Evolutionary conservation across 2,329 filamentous ascomycete genomes (phyloP), one percentile per base, ranked within the genome.

Genomic region (Fusarium nematophilum): DNA sequence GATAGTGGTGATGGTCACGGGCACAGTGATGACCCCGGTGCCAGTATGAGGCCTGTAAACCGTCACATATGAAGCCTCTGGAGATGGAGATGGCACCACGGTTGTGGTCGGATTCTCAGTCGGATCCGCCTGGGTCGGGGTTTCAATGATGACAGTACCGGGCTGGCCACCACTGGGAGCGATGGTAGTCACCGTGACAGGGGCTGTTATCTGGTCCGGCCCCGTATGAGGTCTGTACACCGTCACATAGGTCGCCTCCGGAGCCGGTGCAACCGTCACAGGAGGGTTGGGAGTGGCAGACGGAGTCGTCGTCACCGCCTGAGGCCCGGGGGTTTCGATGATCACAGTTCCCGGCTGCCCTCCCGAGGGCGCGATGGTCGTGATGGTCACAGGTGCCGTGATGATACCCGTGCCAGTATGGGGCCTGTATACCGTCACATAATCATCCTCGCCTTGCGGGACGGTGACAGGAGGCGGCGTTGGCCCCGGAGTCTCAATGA

Each of bases 261-360:
- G 38, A 9, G 10, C 38, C 29, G 38, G 38, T 9, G 33, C 15
- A 9, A 36, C 14, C 7, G 33, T 36, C 14, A 36, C 33, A 15
- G 33, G 54, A 34, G 58, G 53, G 33, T 49, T 47, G 3, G 21
- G 9, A 6, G 48, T 38, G 18, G 38, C 43, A 7, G 44, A 26
- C 5, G 42, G 36, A 10, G 53, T 37, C 6, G 49, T 53, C 4
- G 33, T 47, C 10, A 30, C 27, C 3, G 58, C 25, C 29, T 62
- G 58, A 1, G 45, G 45, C 18, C 6, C 45, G 9, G 45, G 45
- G 6, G 59, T 63, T 33, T 63, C 59, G 17, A 63, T 63, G 5
- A 63, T 64, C 2, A 63, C 34, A 3, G 60, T 63, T 4, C 60
- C 60, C 9, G 60, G 60, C n/a, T 61, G 56, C 6, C 60, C 60